phyloP scores from a whole-genome alignment of 306 rosid genomes.

The Castanopsis chinensis region DNA sequence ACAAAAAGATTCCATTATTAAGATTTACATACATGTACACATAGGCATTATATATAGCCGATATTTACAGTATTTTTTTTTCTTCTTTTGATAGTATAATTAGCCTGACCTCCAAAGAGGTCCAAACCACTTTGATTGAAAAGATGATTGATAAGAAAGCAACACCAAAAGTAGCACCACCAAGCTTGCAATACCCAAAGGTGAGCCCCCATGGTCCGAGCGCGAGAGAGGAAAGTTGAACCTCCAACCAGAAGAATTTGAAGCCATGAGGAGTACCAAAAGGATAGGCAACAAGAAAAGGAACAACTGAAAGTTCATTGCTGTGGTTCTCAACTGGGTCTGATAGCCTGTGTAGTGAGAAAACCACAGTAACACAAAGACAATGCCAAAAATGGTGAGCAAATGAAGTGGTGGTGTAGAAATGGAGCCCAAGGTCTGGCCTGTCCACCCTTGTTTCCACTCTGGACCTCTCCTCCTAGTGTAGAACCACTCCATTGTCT shows the following conservation, averaged over 20 bases:
- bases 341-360: conserved; percentile 48
- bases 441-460: conserved; percentile 61
- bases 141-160: conserved; percentile 40
- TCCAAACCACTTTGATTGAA: conserved; percentile 59
- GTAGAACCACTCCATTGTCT: conserved; percentile 54
- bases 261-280: conserved; percentile 42
- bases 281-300: conserved; percentile 47
- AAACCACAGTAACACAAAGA: conserved; percentile 54
- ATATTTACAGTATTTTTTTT: background rate
- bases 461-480: conserved; percentile 62
- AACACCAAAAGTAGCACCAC: conserved; percentile 37
- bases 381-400: conserved; percentile 62
- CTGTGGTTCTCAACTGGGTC: conserved; percentile 37
- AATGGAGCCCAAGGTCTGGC: conserved; percentile 48
- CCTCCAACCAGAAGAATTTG: conserved; percentile 35
- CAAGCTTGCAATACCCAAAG: conserved; percentile 50
- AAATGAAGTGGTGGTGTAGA: conserved; percentile 62
- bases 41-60: background rate
- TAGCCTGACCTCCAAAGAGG: conserved; percentile 34
- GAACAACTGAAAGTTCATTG: conserved; percentile 49
- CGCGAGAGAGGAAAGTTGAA: conserved; percentile 28
- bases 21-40: background rate
- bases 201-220: conserved; percentile 22
- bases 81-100: background rate
- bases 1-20: background rate